phyloP scores from a whole-genome alignment of 257 asterid genomes.

The Cynanchum wilfordii region DNA sequence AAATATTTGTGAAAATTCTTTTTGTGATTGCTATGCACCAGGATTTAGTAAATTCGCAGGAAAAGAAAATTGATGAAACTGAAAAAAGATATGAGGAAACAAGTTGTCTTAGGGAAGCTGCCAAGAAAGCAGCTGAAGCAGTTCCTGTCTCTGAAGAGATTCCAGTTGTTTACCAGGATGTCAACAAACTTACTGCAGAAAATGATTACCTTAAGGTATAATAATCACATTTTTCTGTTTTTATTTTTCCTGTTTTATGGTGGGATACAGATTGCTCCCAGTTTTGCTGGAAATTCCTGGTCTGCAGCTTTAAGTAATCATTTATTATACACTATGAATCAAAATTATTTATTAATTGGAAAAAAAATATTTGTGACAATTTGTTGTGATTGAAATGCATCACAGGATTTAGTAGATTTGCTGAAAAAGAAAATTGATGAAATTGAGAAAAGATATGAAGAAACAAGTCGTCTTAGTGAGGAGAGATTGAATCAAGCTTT shows the following conservation, averaged over 20 bases:
- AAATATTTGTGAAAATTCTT: no score
- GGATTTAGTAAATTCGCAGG: slow-evolving; percentile 45
- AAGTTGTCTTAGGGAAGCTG: slow-evolving; percentile 47
- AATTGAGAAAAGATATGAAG: slow-evolving; percentile 64
- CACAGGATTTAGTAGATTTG: slow-evolving; percentile 55
- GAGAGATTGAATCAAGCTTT: slow-evolving; percentile 60
- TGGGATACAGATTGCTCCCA: no score
- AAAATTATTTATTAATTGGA: background rate
- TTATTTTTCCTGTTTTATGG: background rate
- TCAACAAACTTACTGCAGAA: slow-evolving; percentile 54
- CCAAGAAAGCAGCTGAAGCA: no score
- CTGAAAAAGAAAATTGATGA: slow-evolving; percentile 65
- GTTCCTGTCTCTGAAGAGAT: slow-evolving; percentile 21
- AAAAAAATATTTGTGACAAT: background rate
- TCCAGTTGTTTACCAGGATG: slow-evolving; percentile 48
- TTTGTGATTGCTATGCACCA: no score
- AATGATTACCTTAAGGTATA: slow-evolving; percentile 75
- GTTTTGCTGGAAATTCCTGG: no score
- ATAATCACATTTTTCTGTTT: background rate
- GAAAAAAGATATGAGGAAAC: slow-evolving; percentile 64
- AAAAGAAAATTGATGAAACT: slow-evolving; percentile 63
- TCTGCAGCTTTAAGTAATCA: no score
- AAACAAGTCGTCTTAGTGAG: slow-evolving; percentile 52
- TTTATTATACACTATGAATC: background rate
- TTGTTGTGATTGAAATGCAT: slow-evolving; percentile 6